phyloP scores from a whole-genome alignment of 805 yeast species.

The Sugiyamaella smithiae region DNA sequence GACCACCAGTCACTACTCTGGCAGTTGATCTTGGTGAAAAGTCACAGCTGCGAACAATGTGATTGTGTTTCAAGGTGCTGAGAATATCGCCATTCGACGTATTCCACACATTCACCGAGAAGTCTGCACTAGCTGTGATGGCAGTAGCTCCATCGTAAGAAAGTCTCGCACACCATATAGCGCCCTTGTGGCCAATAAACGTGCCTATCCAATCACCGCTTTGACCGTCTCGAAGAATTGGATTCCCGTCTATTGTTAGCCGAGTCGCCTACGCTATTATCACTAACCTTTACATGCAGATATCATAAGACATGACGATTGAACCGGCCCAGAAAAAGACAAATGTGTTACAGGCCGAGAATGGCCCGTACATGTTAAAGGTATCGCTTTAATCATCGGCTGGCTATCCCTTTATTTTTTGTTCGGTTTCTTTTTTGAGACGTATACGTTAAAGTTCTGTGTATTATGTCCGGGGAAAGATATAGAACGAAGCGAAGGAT shows the following conservation, averaged over 20 bases:
- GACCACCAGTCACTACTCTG: conserved; percentile 29
- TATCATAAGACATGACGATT: conserved; percentile 25
- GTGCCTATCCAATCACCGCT: conserved; percentile 40
- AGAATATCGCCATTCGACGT: conserved; percentile 22
- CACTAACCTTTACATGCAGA: conserved; percentile 35
- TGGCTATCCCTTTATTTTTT: not conserved
- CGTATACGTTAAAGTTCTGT: too few relatives aligned
- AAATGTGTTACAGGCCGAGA: conserved; percentile 36
- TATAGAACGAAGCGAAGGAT: too few relatives aligned
- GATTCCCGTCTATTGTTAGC: conserved; percentile 29
- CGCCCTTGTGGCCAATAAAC: conserved; percentile 36
- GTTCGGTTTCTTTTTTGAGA: too few relatives aligned
- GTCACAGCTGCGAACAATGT: conserved; percentile 27
- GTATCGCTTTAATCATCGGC: conserved; percentile 27
- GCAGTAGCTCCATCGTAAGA: conserved; percentile 25
- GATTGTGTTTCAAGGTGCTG: conserved; percentile 22
- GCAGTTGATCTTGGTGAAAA: conserved; percentile 7
- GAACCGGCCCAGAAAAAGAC: conserved; percentile 24
- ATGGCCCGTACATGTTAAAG: conserved; percentile 37
- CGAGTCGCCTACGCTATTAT: too few relatives aligned
- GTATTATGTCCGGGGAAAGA: too few relatives aligned
- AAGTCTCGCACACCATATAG: conserved; percentile 33
- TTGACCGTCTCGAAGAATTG: conserved; percentile 34
- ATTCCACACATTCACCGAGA: conserved; percentile 30
- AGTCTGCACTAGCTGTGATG: conserved; percentile 36